Evolutionary conservation across 2,329 filamentous ascomycete species (phyloP).

Genomic region (Penicillium sp.): DNA sequence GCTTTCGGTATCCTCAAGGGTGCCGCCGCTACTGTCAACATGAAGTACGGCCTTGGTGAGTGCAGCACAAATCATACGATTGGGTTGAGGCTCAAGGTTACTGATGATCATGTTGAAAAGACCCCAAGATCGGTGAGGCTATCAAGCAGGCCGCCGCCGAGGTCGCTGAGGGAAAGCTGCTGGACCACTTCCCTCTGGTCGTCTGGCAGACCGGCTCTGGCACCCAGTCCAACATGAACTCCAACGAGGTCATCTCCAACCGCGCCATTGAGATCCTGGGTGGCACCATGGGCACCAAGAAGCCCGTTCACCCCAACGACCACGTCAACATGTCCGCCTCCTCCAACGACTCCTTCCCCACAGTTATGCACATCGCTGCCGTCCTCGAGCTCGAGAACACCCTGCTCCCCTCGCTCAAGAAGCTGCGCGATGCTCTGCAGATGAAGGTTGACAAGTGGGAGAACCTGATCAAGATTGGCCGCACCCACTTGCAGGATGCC

Average conservation of each 20-base stretch:
- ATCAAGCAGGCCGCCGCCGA: constrained; percentile 94
- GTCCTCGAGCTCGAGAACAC: constrained; percentile 88
- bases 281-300: constrained; percentile 92
- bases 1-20: constrained; percentile 98
- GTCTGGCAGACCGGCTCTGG: constrained; percentile 99
- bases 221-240: constrained; percentile 99
- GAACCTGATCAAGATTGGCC: constrained; percentile 97
- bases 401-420: constrained; percentile 79
- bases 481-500: constrained; percentile 95
- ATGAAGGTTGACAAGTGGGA: constrained; percentile 87
- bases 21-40: constrained; percentile 92
- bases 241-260: constrained; percentile 99
- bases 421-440: constrained; percentile 80
- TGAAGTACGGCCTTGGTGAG: constrained; percentile 80
- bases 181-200: constrained; percentile 97
- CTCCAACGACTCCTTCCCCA: constrained; percentile 99
- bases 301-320: constrained; percentile 98
- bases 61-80: constrained; percentile 1
- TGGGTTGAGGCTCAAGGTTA: not conserved
- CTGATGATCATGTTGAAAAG: constrained; percentile 46
- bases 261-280: constrained; percentile 97
- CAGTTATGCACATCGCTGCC: constrained; percentile 98
- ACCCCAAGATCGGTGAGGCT: constrained; percentile 85
- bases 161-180: constrained; percentile 88
- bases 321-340: constrained; percentile 99